A percentile compares a stretch with the other conserved stretches of the same genome.
These are phyloP conservation scores for Aspergillus hortae DNA, from an alignment of 2,329 filamentous ascomycete species.

Conservation along the genomic window DNA sequence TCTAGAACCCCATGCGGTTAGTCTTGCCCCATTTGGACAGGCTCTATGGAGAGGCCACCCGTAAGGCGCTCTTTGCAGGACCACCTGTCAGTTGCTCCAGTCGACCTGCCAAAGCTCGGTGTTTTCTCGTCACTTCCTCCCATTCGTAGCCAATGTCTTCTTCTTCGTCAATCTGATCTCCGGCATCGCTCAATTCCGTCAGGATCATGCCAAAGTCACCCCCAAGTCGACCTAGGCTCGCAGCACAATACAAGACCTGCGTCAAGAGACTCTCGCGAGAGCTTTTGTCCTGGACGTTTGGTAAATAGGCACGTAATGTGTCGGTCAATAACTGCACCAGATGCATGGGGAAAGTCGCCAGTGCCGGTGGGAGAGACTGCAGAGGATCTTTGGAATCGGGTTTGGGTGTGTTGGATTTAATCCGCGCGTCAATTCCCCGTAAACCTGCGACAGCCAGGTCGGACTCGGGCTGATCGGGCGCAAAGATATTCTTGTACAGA, in stretches of 20 bases:
- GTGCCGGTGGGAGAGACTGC: constrained; percentile 64
- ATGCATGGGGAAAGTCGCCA: constrained; percentile 81
- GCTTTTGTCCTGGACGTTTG: constrained; percentile 73
- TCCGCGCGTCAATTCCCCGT: constrained; percentile 26
- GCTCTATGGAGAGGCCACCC: constrained; percentile 1
- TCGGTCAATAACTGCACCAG: constrained; percentile 76
- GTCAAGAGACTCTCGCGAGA: constrained; percentile 84
- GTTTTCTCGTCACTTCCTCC: constrained; percentile 85
- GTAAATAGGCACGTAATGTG: constrained; percentile 72
- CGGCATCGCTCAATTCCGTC: constrained; percentile 52
- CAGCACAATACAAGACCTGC: constrained; percentile 88
- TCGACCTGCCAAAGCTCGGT: constrained; percentile 77
- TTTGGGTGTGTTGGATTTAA: constrained; percentile 20
- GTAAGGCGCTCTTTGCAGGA: constrained; percentile 7
- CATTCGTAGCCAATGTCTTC: constrained; percentile 59
- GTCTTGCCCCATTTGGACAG: not conserved
- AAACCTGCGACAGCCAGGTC: constrained; percentile 25
- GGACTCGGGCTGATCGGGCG: constrained; percentile 48
- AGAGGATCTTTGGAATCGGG: constrained; percentile 27
- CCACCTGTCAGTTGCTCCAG: constrained; percentile 39
- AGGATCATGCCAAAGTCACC: constrained; percentile 91
- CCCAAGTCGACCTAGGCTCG: constrained; percentile 82
- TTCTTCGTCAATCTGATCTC: constrained; percentile 39
- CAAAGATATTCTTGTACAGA: constrained; percentile 89
- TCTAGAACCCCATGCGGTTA: constrained; percentile 14